These are phyloP conservation scores for Scolecobasidium constrictum DNA, from an alignment of 2,329 filamentous ascomycete species.

Conservation along the genomic window DNA sequence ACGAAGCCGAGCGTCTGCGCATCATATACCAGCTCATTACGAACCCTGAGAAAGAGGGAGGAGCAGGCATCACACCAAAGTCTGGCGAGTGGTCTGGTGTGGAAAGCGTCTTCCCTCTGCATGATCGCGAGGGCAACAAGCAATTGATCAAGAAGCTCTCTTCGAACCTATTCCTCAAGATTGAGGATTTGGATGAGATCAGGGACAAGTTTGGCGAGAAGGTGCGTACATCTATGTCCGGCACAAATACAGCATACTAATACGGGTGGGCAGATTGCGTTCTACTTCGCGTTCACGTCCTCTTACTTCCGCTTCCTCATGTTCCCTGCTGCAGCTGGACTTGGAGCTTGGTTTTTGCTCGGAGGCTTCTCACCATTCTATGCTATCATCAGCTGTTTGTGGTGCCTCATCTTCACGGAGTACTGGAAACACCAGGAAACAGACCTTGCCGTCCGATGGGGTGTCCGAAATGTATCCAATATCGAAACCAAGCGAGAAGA, in stretches of 20 bases:
- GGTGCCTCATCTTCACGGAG: slow-evolving; percentile 83
- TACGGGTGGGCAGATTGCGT: slow-evolving; percentile 51
- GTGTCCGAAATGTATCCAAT: slow-evolving; percentile 69
- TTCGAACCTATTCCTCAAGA: slow-evolving; percentile 32
- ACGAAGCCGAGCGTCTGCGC: slow-evolving; percentile 77
- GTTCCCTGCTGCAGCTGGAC: slow-evolving; percentile 71
- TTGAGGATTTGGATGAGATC: slow-evolving; percentile 40
- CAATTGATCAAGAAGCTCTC: slow-evolving; percentile 43
- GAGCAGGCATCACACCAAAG: slow-evolving; percentile 39
- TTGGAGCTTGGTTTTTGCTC: slow-evolving; percentile 68
- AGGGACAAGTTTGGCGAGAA: slow-evolving; percentile 40
- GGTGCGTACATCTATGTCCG: slow-evolving; percentile 14
- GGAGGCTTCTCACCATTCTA: slow-evolving; percentile 78
- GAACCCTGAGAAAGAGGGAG: slow-evolving; percentile 34
- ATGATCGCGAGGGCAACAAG: slow-evolving; percentile 41
- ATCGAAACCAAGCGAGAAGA: slow-evolving; percentile 69
- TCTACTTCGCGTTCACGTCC: slow-evolving; percentile 92
- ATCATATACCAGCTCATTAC: slow-evolving; percentile 70
- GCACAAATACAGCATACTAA: slow-evolving; percentile 2
- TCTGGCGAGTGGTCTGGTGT: slow-evolving; percentile 40
- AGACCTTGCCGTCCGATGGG: slow-evolving; percentile 80
- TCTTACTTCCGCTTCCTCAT: slow-evolving; percentile 78
- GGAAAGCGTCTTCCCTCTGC: slow-evolving; percentile 37
- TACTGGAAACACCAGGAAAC: slow-evolving; percentile 93
- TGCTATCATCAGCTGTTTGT: slow-evolving; percentile 67